A percentile compares a stretch with the other conserved stretches of the same genome.
Conservation (phyloP, 345 rosid species). For the Litchi chinensis region DNA sequence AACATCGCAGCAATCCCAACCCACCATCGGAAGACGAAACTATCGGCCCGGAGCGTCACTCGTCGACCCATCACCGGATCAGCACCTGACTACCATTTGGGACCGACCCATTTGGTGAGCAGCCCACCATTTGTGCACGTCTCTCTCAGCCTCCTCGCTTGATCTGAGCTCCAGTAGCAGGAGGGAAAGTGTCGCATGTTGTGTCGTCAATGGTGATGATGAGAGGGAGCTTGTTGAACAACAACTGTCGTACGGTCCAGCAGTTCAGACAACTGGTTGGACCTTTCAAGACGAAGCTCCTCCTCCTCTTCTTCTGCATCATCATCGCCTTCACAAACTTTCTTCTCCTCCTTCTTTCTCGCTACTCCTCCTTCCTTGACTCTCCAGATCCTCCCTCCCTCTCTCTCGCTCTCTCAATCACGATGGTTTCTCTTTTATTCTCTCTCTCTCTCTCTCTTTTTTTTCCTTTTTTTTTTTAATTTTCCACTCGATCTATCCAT, state of each 20-base stretch:
- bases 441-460: too few relatives aligned
- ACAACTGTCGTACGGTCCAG: constrained; percentile 67
- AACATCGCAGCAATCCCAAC: too few relatives aligned
- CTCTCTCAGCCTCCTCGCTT: too few relatives aligned
- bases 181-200: too few relatives aligned
- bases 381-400: constrained; percentile 29
- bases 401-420: neutral
- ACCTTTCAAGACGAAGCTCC: constrained; percentile 66
- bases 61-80: too few relatives aligned
- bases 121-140: too few relatives aligned
- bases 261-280: constrained; percentile 60
- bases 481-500: neutral
- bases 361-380: constrained; percentile 40
- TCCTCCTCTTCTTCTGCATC: constrained; percentile 57
- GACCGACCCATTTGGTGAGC: too few relatives aligned
- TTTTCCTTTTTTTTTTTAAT: neutral
- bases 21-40: too few relatives aligned
- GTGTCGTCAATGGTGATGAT: constrained; percentile 35
- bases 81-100: too few relatives aligned
- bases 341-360: constrained; percentile 49
- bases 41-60: too few relatives aligned
- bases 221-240: constrained; percentile 57
- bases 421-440: neutral
- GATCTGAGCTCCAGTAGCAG: too few relatives aligned
- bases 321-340: constrained; percentile 52